Percentiles rank a stretch among this genome's conserved stretches.
phyloP scores from a whole-genome alignment of 2,329 filamentous ascomycete genomes.

The Cercospora nicotianae region DNA sequence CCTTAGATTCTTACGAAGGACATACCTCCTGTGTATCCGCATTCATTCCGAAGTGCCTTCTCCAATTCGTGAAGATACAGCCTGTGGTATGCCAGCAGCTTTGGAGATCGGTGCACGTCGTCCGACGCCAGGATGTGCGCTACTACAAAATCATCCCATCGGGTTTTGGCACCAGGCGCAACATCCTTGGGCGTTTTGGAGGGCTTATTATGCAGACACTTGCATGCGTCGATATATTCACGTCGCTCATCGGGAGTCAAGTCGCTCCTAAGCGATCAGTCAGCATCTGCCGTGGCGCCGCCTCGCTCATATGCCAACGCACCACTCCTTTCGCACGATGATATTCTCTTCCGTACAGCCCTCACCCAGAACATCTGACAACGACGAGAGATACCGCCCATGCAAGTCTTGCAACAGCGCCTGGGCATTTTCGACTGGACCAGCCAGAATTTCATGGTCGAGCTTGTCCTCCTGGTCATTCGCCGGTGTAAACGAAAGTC shows the following conservation, averaged over 20 bases:
- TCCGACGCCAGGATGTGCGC: constrained; percentile 34
- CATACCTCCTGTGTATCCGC: constrained; percentile 32
- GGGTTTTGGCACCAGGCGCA: constrained; percentile 31
- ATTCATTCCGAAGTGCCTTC: constrained; percentile 43
- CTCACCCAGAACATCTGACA: neutral
- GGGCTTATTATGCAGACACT: constrained; percentile 21
- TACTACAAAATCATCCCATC: constrained; percentile 37
- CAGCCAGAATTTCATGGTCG: neutral
- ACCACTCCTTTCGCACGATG: constrained; percentile 30
- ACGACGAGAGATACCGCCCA: neutral
- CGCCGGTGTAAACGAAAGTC: neutral
- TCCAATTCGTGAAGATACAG: constrained; percentile 46
- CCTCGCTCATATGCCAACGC: neutral
- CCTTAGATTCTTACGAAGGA: neutral
- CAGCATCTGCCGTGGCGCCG: constrained; percentile 5
- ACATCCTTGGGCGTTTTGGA: constrained; percentile 19
- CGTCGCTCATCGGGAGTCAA: constrained; percentile 23
- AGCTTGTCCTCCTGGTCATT: neutral
- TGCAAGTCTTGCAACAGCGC: constrained; percentile 9
- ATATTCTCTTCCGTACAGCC: constrained; percentile 32
- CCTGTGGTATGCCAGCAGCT: constrained; percentile 43
- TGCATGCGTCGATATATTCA: constrained; percentile 23
- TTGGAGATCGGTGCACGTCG: constrained; percentile 32
- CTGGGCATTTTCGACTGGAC: neutral
- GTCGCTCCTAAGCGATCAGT: constrained; percentile 30